A percentile compares a stretch with the other conserved stretches of the same genome.
phyloP scores from a whole-genome alignment of 106 monocot genomes.

The Acorus calamus region DNA sequence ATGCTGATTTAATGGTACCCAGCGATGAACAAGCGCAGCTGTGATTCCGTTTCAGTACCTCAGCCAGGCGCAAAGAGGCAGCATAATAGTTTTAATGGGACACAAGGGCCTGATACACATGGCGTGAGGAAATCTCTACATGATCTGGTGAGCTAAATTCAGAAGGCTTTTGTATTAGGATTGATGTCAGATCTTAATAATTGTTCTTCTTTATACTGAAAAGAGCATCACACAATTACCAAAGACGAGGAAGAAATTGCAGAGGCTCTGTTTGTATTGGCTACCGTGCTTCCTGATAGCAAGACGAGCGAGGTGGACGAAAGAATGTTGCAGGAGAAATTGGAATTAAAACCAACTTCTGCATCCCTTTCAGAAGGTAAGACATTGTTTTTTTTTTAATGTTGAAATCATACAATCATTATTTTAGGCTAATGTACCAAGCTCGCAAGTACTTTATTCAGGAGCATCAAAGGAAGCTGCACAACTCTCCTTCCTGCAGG shows the following conservation, averaged over 20 bases:
- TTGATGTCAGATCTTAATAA: neutral
- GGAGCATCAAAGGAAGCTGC: neutral
- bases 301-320: neutral
- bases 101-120: neutral
- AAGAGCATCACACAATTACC: conserved; percentile 16
- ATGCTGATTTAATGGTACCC: neutral
- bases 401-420: neutral
- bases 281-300: conserved; percentile 1
- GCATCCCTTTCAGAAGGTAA: conserved; percentile 25
- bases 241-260: conserved; percentile 49
- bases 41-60: conserved; percentile 20
- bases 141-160: conserved; percentile 3
- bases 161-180: too few relatives aligned
- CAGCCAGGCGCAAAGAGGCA: conserved; percentile 11
- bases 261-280: conserved; percentile 23
- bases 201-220: neutral
- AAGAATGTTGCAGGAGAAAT: conserved; percentile 7
- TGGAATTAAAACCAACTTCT: conserved; percentile 1
- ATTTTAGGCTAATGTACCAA: too few relatives aligned
- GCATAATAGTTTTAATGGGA: conserved; percentile 4
- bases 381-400: neutral
- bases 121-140: conserved; percentile 1
- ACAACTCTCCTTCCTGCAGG: conserved; percentile 1
- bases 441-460: too few relatives aligned
- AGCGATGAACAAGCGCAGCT: conserved; percentile 29